These are phyloP conservation scores for Neonectria ditissima DNA, from an alignment of 2,329 filamentous ascomycete genomes.

Conservation along the genomic window DNA sequence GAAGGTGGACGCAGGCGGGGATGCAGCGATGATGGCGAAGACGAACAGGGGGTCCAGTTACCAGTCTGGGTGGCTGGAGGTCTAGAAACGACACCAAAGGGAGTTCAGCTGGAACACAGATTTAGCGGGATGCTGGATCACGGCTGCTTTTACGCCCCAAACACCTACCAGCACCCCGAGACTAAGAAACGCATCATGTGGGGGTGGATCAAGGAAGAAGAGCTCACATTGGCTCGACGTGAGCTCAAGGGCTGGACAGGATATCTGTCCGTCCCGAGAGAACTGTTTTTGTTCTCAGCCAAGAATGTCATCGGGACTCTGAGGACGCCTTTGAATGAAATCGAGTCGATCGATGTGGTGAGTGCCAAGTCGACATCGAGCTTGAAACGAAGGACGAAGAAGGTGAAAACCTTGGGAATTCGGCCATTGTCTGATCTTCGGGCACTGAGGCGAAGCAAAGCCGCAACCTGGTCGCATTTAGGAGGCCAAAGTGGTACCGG, in stretches of 20 bases:
- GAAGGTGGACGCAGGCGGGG: conserved; percentile 52
- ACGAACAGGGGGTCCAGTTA: neutral
- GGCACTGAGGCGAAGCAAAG: conserved; percentile 33
- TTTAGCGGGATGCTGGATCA: conserved; percentile 62
- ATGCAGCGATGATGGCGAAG: neutral
- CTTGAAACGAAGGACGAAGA: conserved; percentile 41
- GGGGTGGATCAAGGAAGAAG: conserved; percentile 65
- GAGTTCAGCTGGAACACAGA: conserved; percentile 46
- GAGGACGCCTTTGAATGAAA: conserved; percentile 50
- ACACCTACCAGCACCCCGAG: conserved; percentile 59
- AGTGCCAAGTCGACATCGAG: neutral
- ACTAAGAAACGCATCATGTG: conserved; percentile 56
- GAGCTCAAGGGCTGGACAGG: conserved; percentile 63
- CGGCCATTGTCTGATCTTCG: conserved; percentile 42
- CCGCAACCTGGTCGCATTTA: conserved; percentile 29
- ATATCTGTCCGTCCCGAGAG: conserved; percentile 58
- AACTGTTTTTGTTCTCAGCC: conserved; percentile 54
- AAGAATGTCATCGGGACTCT: conserved; percentile 52
- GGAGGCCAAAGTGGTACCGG: neutral
- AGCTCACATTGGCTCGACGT: conserved; percentile 56
- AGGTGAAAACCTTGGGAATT: conserved; percentile 57
- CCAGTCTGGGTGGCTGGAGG: conserved; percentile 57
- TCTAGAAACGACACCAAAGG: conserved; percentile 31
- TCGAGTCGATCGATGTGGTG: conserved; percentile 55
- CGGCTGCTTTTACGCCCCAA: conserved; percentile 61